Evolutionary conservation across 352 stramenopile species (phyloP).

Genomic region (Phytopythium mirpurense): DNA sequence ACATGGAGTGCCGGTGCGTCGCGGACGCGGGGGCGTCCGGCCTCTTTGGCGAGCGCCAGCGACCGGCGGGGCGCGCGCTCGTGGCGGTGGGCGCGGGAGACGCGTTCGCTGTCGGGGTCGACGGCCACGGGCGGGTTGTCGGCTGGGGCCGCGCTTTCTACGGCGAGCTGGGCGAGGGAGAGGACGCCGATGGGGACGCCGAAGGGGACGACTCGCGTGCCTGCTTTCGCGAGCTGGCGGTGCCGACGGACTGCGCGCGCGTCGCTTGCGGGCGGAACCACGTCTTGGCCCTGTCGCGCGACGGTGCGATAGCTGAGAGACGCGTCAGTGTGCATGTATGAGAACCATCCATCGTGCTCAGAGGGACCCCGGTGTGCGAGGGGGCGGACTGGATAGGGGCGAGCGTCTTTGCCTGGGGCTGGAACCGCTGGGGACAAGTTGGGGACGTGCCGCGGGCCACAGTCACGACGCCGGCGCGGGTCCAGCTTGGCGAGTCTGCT

Average conservation of each 20-base stretch:
- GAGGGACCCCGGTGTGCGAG: too few relatives aligned
- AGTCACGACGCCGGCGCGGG: constrained; percentile 12
- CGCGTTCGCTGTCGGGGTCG: constrained; percentile 44
- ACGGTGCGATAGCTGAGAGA: constrained; percentile 8
- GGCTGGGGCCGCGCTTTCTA: constrained; percentile 70
- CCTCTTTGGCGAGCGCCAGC: constrained; percentile 17
- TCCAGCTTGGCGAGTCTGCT: constrained; percentile 19
- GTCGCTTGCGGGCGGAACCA: constrained; percentile 60
- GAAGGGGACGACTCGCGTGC: too few relatives aligned
- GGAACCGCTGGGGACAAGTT: constrained; percentile 40
- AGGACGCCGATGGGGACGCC: neutral
- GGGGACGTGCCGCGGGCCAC: neutral
- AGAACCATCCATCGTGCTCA: too few relatives aligned
- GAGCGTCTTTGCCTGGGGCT: constrained; percentile 48
- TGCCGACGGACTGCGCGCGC: constrained; percentile 22
- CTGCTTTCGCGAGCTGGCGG: constrained; percentile 7
- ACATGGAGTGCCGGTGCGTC: constrained; percentile 27
- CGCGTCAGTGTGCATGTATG: too few relatives aligned
- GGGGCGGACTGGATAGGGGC: neutral
- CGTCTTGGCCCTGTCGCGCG: constrained; percentile 30
- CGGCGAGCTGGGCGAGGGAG: constrained; percentile 32
- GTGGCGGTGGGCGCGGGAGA: constrained; percentile 39
- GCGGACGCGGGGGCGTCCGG: neutral
- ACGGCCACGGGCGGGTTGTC: constrained; percentile 23
- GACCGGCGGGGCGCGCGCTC: constrained; percentile 10